Evolutionary conservation across 352 stramenopile genomes (phyloP).

Genomic region (Phytophthora palmivora): DNA sequence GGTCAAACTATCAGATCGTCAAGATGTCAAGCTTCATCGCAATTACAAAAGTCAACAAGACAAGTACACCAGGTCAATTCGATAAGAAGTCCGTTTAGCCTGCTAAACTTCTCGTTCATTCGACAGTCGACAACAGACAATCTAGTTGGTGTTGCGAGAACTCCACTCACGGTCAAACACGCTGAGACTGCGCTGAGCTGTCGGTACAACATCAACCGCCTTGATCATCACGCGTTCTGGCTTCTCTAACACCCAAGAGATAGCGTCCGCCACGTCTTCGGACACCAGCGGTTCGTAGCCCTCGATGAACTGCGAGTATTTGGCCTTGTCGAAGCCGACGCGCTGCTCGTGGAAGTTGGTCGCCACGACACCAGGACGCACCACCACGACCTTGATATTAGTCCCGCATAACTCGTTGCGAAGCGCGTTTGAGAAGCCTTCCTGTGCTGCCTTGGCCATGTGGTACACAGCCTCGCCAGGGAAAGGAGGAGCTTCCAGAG

Average conservation of each 20-base stretch:
- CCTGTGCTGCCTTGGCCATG: conserved; percentile 34
- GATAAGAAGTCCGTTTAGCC: background rate
- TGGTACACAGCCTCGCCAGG: conserved; percentile 39
- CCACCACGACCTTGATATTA: conserved; percentile 41
- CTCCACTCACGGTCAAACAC: conserved; percentile 41
- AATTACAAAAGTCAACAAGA: background rate
- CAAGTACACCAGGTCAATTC: background rate
- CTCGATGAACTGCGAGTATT: conserved; percentile 37
- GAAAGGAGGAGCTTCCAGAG: conserved; percentile 34
- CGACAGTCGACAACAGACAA: background rate
- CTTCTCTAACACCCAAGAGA: conserved; percentile 38
- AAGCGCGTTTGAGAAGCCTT: conserved; percentile 38
- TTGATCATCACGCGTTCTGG: conserved; percentile 34
- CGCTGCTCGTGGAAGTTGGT: conserved; percentile 46
- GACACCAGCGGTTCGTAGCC: conserved; percentile 41
- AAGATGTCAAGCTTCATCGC: background rate
- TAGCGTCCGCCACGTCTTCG: conserved; percentile 33
- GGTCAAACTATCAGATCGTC: conserved; percentile 7
- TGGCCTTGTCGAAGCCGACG: conserved; percentile 31
- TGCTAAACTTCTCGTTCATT: background rate
- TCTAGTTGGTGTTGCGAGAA: conserved; percentile 25
- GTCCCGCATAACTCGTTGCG: conserved; percentile 36
- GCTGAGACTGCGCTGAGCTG: conserved; percentile 38
- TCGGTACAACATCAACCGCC: conserved; percentile 36
- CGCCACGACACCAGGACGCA: conserved; percentile 37